Percentiles rank a stretch among this genome's conserved stretches.
phyloP scores from a whole-genome alignment of 345 rosid species.

The Rhodamnia rubescens region DNA sequence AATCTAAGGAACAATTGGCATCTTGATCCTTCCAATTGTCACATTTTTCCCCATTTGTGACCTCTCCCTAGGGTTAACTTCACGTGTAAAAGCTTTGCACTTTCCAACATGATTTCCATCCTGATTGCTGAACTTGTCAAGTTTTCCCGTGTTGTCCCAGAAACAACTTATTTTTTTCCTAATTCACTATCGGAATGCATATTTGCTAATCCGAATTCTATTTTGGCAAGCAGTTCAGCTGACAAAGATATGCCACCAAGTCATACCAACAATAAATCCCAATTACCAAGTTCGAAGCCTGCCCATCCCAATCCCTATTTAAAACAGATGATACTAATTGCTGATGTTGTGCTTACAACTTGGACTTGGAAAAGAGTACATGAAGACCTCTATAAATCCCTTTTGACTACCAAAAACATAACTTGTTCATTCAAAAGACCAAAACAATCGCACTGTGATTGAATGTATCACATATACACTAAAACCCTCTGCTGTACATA shows the following conservation, averaged over 20 bases:
- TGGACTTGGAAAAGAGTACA: not conserved
- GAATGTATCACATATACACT: not conserved
- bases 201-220: not conserved
- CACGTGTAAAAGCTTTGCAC: not conserved
- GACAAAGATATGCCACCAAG: not conserved
- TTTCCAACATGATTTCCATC: not conserved
- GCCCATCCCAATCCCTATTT: not conserved
- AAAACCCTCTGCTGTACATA: not conserved
- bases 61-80: not conserved
- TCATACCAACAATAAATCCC: not conserved
- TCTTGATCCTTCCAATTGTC: not conserved
- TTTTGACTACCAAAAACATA: not conserved
- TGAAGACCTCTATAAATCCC: not conserved
- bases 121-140: not conserved
- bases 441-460: not conserved
- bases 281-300: not conserved
- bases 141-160: not conserved
- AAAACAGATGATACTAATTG: not conserved
- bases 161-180: not conserved
- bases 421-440: not conserved
- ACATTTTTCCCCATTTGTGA: not conserved
- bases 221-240: not conserved
- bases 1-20: not conserved
- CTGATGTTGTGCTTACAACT: not conserved
- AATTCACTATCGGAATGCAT: not conserved